Evolutionary conservation across 495 filamentous ascomycete genomes (phyloP).

Genomic region (Pseudoneurospora amorphoporcata): DNA sequence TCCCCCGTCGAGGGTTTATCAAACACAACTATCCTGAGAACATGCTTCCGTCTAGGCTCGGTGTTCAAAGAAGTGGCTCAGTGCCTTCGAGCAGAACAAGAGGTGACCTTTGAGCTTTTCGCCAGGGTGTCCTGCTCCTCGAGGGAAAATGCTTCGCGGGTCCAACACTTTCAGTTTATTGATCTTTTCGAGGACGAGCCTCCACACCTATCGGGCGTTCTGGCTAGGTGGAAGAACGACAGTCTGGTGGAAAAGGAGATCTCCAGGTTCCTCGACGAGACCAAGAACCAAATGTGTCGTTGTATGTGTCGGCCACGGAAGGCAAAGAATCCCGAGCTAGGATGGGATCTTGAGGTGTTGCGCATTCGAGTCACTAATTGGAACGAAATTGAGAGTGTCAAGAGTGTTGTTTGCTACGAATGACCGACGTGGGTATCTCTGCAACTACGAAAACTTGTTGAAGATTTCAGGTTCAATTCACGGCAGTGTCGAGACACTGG

Average conservation of each 20-base stretch:
- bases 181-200: constrained; percentile 48
- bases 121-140: constrained; percentile 44
- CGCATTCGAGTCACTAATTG: constrained; percentile 42
- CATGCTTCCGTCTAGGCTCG: constrained; percentile 52
- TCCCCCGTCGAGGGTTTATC: constrained; percentile 43
- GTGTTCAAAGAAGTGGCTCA: constrained; percentile 37
- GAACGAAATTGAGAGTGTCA: constrained; percentile 39
- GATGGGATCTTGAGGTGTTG: constrained; percentile 39
- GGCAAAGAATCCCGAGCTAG: constrained; percentile 23
- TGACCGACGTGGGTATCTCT: background rate
- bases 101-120: constrained; percentile 47
- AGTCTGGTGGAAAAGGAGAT: constrained; percentile 40
- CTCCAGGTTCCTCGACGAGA: constrained; percentile 23
- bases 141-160: constrained; percentile 31
- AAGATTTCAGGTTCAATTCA: too few species aligned
- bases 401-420: constrained; percentile 10
- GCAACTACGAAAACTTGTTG: too few species aligned
- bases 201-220: constrained; percentile 41
- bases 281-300: constrained; percentile 32
- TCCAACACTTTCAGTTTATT: constrained; percentile 48
- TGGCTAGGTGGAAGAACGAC: constrained; percentile 37
- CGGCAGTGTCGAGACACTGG: too few species aligned
- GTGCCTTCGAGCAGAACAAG: constrained; percentile 22
- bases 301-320: constrained; percentile 43
- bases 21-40: constrained; percentile 35